These are phyloP conservation scores for Mrakia blollopis DNA, from an alignment of 768 basidiomycete species.

Conservation along the genomic window DNA sequence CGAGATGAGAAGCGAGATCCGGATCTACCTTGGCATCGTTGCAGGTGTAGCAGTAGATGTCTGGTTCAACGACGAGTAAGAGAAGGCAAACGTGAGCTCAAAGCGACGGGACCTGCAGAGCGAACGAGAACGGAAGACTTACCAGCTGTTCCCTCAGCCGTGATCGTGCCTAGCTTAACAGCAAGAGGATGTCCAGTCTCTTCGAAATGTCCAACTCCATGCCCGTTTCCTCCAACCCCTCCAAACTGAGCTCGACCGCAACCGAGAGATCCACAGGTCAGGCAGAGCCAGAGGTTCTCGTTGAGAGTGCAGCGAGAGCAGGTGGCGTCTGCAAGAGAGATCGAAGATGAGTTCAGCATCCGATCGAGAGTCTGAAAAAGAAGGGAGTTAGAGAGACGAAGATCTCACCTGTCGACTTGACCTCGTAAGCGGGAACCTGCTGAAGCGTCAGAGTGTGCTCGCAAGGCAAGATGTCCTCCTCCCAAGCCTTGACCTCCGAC, in stretches of 20 bases:
- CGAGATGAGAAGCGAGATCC: slow-evolving; percentile 64
- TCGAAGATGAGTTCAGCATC: neutral
- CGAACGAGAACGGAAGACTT: slow-evolving; percentile 36
- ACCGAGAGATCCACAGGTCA: slow-evolving; percentile 81
- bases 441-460: slow-evolving; percentile 65
- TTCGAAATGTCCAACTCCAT: slow-evolving; percentile 73
- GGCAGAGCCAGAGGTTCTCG: slow-evolving; percentile 90
- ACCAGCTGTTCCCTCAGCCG: slow-evolving; percentile 89
- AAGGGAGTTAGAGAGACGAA: slow-evolving; percentile 28
- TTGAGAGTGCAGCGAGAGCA: slow-evolving; percentile 79
- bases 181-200: slow-evolving; percentile 69
- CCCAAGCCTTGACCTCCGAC: slow-evolving; percentile 95
- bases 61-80: slow-evolving; percentile 45
- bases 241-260: slow-evolving; percentile 85
- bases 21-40: slow-evolving; percentile 78
- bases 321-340: slow-evolving; percentile 59
- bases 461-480: slow-evolving; percentile 84
- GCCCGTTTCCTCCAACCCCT: slow-evolving; percentile 72
- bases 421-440: slow-evolving; percentile 49
- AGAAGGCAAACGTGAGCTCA: neutral
- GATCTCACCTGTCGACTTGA: slow-evolving; percentile 55
- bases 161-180: slow-evolving; percentile 94
- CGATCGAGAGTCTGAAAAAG: slow-evolving; percentile 18
- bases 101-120: neutral
- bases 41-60: slow-evolving; percentile 90